Conservation (phyloP, 345 rosid species). For the Populus davidiana region DNA sequence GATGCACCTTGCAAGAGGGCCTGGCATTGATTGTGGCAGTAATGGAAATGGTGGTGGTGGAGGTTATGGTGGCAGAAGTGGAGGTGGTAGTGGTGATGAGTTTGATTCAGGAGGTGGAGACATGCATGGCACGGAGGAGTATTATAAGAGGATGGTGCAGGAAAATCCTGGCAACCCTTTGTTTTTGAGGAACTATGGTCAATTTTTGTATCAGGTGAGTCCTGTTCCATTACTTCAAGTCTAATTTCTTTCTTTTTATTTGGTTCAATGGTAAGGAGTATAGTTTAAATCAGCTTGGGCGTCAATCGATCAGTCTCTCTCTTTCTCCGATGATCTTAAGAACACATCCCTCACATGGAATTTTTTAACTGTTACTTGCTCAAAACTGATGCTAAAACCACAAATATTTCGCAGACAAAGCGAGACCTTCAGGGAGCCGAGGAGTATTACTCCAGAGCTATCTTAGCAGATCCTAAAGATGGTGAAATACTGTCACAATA, state of each 20-base stretch:
- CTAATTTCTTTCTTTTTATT: background rate
- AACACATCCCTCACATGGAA: no score
- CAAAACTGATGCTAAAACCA: background rate
- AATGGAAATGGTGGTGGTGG: conserved; percentile 15
- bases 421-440: conserved; percentile 44
- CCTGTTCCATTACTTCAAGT: background rate
- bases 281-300: no score
- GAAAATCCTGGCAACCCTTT: conserved; percentile 55
- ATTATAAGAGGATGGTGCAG: conserved; percentile 51
- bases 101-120: conserved; percentile 31
- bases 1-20: conserved; percentile 45
- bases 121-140: conserved; percentile 38
- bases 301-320: no score
- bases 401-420: conserved; percentile 34
- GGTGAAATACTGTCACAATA: conserved; percentile 53
- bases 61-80: conserved; percentile 17
- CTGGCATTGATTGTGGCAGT: conserved; percentile 25
- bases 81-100: conserved; percentile 20
- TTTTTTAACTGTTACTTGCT: background rate
- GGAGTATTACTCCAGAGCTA: conserved; percentile 50
- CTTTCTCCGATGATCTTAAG: no score
- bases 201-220: conserved; percentile 48
- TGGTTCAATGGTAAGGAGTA: no score
- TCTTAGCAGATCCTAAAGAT: conserved; percentile 50
- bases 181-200: conserved; percentile 59